Conservation (phyloP, 169 alveolate species). For the Cytauxzoon felis region DNA sequence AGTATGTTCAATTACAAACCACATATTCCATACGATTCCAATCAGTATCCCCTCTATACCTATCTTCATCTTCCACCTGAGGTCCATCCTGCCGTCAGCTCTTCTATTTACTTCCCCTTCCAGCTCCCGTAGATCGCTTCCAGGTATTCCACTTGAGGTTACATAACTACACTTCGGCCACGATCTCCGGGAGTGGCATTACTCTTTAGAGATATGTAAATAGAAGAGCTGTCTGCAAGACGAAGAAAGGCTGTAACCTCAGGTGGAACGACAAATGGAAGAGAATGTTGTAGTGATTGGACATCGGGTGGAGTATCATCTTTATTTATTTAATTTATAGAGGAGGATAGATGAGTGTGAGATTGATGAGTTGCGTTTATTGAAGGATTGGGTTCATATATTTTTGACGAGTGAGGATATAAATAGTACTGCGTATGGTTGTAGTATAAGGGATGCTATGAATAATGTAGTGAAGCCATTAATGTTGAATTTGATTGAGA, state of each 20-base stretch:
- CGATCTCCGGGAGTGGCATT: background rate
- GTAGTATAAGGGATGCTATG: conserved; percentile 78
- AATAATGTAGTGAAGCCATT: conserved; percentile 69
- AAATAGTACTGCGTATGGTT: conserved; percentile 86
- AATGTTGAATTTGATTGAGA: conserved; percentile 58
- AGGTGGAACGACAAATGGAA: too few relatives aligned
- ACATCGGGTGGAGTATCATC: too few relatives aligned
- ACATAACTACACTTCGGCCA: too few relatives aligned
- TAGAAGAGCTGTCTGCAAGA: too few relatives aligned
- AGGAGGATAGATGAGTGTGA: conserved; percentile 40
- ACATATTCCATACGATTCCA: too few relatives aligned
- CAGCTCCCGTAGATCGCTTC: conserved; percentile 5
- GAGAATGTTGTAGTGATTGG: too few relatives aligned
- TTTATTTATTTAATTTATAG: background rate
- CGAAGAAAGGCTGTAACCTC: too few relatives aligned
- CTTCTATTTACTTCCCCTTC: too few relatives aligned
- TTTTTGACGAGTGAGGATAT: conserved; percentile 94
- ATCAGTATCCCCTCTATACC: too few relatives aligned
- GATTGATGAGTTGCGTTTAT: conserved; percentile 53
- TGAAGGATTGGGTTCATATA: conserved; percentile 84
- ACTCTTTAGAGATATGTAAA: background rate
- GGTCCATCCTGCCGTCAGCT: too few relatives aligned
- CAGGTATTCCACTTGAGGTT: conserved; percentile 47
- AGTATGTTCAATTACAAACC: conserved; percentile 59
- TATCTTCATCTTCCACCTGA: too few relatives aligned